Conservation (phyloP, 495 filamentous ascomycete genomes). For the Tuber borchii region DNA sequence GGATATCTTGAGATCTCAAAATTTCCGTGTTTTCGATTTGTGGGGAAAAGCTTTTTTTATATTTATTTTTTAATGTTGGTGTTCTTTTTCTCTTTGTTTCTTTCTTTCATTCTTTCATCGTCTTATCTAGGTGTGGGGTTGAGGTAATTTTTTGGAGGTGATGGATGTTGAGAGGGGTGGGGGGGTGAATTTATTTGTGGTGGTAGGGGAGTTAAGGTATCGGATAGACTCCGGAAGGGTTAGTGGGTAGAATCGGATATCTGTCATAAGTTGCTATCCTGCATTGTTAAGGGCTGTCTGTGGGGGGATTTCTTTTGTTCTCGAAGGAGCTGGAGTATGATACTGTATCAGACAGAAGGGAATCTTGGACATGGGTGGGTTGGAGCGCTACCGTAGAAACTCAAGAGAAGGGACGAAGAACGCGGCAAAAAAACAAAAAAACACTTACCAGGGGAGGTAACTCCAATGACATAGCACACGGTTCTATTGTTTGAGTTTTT, state of each 20-base stretch:
- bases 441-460: too few species aligned
- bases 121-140: not conserved
- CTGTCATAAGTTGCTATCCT: not conserved
- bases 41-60: not conserved
- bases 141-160: not conserved
- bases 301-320: not conserved
- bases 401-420: too few species aligned
- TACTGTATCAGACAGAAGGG: not conserved
- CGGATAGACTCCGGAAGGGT: not conserved
- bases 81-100: not conserved
- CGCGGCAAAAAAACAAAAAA: too few species aligned
- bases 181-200: not conserved
- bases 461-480: too few species aligned
- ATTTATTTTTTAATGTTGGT: not conserved
- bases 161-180: not conserved
- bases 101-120: not conserved
- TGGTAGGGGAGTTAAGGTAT: not conserved
- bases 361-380: not conserved
- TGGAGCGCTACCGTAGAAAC: too few species aligned
- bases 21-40: not conserved
- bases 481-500: too few species aligned
- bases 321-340: not conserved
- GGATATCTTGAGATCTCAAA: not conserved
- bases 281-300: not conserved
- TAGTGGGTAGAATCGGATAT: not conserved